Evolutionary conservation across 208 protist genomes (phyloP), one percentile per base, ranked within the genome.

Genomic region (Spongospora subterranea): DNA sequence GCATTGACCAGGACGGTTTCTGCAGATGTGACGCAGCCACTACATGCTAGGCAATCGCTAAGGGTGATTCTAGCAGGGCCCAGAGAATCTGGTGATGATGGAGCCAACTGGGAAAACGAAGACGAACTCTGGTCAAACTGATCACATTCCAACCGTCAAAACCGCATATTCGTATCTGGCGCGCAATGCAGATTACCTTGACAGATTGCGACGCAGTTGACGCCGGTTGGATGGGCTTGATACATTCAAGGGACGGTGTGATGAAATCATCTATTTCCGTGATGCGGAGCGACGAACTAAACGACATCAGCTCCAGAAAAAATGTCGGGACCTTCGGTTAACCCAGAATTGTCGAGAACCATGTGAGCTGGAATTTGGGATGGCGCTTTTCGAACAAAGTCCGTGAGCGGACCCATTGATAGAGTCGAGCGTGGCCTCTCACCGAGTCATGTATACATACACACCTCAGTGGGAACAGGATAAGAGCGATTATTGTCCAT

Each of bases 1-100:
- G 94, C 90, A 0, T 93, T 76, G 53, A 99, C 96, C 0, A 99
- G 94, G 6, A 99, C 95, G 60, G 96, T 97, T 91, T 99, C 98
- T 0, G 98, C 98, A 0, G 97, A 98, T 11, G 98, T 99, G 82
- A 99, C 96, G 94, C 98, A 99, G 0, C 98, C 98, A n/a, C 53
- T 24, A 91, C 95, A 97, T 1, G 96, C 96, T 0, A 97, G 90
- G 91, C 95, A 96, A 90, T 96, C 96, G 88, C 95, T 95, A 32
- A 96, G 92, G 0, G 94, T 96, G 41, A 96, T 95, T 35, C 90
- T 94, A 20, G 88, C 88, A 43, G 76, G 20, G 35, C 17, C 35
- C n/a, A n/a, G 71, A 35, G 40, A 35, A 43, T 40, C 35, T 43
- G 6, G 71, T 6, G 32, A 32, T 6, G 32, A 76, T 38, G 32